A percentile compares a stretch with the other conserved stretches of the same genome.
phyloP scores from a whole-genome alignment of 106 monocot species.

The Allium fistulosum region DNA sequence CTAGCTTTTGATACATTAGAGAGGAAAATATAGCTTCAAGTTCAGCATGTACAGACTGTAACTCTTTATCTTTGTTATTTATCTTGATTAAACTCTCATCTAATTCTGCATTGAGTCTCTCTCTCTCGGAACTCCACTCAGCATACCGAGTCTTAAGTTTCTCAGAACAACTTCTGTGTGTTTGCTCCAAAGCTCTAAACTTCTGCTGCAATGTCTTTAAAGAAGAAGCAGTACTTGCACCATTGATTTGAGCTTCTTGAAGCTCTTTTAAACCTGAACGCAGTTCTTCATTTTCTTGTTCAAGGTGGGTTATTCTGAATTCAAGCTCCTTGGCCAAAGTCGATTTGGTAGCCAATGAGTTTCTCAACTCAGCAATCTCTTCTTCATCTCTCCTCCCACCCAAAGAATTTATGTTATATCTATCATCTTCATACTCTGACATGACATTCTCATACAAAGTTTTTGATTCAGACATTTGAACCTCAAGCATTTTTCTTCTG shows the following conservation, averaged over 20 bases:
- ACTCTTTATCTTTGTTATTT: slow-evolving; percentile 21
- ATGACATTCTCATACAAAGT: slow-evolving; percentile 44
- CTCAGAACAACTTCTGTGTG: slow-evolving; percentile 44
- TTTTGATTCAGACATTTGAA: slow-evolving; percentile 57
- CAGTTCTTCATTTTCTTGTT: slow-evolving; percentile 73
- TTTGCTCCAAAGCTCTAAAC: slow-evolving; percentile 51
- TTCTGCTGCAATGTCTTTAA: slow-evolving; percentile 47
- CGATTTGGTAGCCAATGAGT: slow-evolving; percentile 48
- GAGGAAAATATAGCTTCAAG: slow-evolving; percentile 27
- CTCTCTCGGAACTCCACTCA: slow-evolving; percentile 31
- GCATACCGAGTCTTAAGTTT: slow-evolving; percentile 47
- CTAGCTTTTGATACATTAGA: slow-evolving; percentile 33
- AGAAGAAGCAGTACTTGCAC: slow-evolving; percentile 32
- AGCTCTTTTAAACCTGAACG: slow-evolving; percentile 46
- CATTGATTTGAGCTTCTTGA: slow-evolving; percentile 50
- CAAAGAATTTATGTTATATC: slow-evolving; percentile 26
- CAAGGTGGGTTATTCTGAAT: slow-evolving; percentile 36
- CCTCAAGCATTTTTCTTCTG: slow-evolving; percentile 69
- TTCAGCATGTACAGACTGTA: slow-evolving; percentile 33
- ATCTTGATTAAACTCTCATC: slow-evolving; percentile 35
- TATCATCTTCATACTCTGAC: slow-evolving; percentile 62
- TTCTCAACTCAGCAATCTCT: slow-evolving; percentile 68
- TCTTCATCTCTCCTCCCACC: slow-evolving; percentile 52
- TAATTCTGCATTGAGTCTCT: slow-evolving; percentile 42
- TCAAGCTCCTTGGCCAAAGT: slow-evolving; percentile 50